Evolutionary conservation across 164 flowering plant genomes (phyloP), one percentile per base, ranked within the genome.

Genomic region (Vitis amurensis): DNA sequence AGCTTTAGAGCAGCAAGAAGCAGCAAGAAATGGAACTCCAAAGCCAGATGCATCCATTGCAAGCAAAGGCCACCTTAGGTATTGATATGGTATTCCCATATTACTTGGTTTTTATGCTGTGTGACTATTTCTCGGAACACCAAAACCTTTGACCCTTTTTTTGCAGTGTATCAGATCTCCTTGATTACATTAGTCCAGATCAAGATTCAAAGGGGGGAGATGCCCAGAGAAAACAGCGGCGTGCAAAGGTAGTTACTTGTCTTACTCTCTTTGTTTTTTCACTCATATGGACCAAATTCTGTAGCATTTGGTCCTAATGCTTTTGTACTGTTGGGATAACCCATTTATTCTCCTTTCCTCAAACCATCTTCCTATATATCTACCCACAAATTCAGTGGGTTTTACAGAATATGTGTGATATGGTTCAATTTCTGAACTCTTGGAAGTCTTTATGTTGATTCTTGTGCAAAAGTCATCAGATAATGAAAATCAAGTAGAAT

Each of bases 41-140:
- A 94, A 87, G 75, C 91, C 86, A 10, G 98, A 94, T 83, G 88
- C 97, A 73, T 80, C 91, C 27, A 94, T 94, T 74, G 93, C 97
- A 53, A 92, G 94, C 84, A 94, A 94, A 84, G 98, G 98, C 63
- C 97, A 94, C 78, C 94, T 94, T 72, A 94, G 97, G 97, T 94
- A 91, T 59, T 88, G 68, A 82, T 64, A 76, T 78, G 81, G 80
- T 77, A 82, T 66, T 79, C 64, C 65, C 84, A 19, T 49, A 50
- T 72, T 74, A 62, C 79, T 77, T 64, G 60, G 50, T 78, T 76
- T 76, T 73, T 63, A 17, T 51, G 55, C 47, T 15, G 7, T 65
- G 55, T 51, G 13, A 50, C 16, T 7, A 47, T 64, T 60, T 37
- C 9, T 50, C 3, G 11, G 19, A 59, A 50, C 30, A 68, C 73